These are phyloP conservation scores for Amylocarpus encephaloides DNA, from an alignment of 2,329 filamentous ascomycete genomes.

Conservation along the genomic window DNA sequence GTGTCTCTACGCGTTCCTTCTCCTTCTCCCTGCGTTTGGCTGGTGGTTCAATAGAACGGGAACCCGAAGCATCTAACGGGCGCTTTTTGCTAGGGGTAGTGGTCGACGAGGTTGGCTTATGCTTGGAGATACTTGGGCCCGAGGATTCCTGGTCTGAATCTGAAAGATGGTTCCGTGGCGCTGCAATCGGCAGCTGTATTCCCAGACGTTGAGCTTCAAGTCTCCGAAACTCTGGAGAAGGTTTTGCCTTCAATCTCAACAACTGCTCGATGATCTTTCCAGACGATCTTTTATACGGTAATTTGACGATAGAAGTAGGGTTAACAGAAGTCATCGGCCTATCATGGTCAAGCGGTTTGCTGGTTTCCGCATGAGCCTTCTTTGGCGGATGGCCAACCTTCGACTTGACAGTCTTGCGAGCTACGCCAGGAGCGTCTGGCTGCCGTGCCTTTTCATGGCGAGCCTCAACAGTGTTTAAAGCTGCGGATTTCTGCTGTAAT, in stretches of 20 bases:
- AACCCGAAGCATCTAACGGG: slow-evolving; percentile 16
- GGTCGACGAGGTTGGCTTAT: slow-evolving; percentile 27
- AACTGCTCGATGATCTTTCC: slow-evolving; percentile 25
- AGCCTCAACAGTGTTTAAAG: slow-evolving; percentile 26
- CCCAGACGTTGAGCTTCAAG: slow-evolving; percentile 16
- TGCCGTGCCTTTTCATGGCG: slow-evolving; percentile 29
- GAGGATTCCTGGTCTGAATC: slow-evolving; percentile 33
- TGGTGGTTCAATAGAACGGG: slow-evolving; percentile 26
- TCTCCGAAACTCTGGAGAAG: slow-evolving; percentile 12
- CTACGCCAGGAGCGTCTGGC: slow-evolving; percentile 29
- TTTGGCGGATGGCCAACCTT: slow-evolving; percentile 30
- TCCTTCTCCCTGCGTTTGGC: slow-evolving; percentile 33
- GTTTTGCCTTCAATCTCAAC: slow-evolving; percentile 19
- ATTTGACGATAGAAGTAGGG: slow-evolving; percentile 21
- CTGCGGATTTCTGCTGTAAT: slow-evolving; percentile 18
- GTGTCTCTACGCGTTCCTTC: slow-evolving; percentile 25
- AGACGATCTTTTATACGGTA: slow-evolving; percentile 28
- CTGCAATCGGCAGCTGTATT: background rate
- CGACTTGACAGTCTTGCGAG: slow-evolving; percentile 26
- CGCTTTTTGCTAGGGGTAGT: slow-evolving; percentile 18
- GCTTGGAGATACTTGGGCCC: slow-evolving; percentile 31
- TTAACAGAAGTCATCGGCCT: slow-evolving; percentile 6
- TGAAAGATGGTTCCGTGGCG: background rate
- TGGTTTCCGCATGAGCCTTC: slow-evolving; percentile 19
- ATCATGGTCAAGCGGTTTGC: slow-evolving; percentile 13